A percentile compares a stretch with the other conserved stretches of the same genome.
phyloP scores from a whole-genome alignment of 176 grass and related monocot species.

The Ensete ventricosum region DNA sequence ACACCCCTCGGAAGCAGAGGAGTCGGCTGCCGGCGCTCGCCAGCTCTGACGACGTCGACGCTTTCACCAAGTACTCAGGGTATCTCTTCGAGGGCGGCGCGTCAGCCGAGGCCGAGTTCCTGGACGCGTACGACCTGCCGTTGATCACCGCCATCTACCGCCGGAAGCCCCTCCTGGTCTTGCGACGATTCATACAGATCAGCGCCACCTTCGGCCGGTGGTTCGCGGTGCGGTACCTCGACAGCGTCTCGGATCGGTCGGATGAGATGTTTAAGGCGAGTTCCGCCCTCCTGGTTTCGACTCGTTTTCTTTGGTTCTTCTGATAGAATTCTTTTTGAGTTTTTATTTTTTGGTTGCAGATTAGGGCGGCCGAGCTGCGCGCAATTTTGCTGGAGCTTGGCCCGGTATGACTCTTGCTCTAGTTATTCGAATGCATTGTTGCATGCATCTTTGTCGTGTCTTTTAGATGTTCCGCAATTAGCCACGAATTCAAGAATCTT shows the following conservation, averaged over 20 bases:
- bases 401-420: constrained; percentile 39
- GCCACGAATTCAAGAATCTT: neutral
- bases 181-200: constrained; percentile 70
- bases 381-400: constrained; percentile 76
- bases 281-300: neutral
- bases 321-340: constrained; percentile 21
- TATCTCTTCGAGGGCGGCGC: constrained; percentile 68
- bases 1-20: constrained; percentile 4
- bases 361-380: constrained; percentile 70
- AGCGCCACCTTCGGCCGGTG: constrained; percentile 65
- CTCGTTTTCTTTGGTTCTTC: neutral
- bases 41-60: constrained; percentile 41
- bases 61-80: constrained; percentile 83
- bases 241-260: constrained; percentile 46
- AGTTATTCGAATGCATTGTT: neutral
- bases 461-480: neutral
- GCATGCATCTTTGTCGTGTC: too few relatives aligned
- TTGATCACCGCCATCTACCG: constrained; percentile 58
- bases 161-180: constrained; percentile 72
- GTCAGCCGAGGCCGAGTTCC: constrained; percentile 48
- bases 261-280: constrained; percentile 75
- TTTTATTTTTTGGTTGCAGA: constrained; percentile 37
- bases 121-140: constrained; percentile 36
- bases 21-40: constrained; percentile 16
- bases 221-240: constrained; percentile 67